phyloP scores from a whole-genome alignment of 768 basidiomycete species.

The Cytidiella melzeri region DNA sequence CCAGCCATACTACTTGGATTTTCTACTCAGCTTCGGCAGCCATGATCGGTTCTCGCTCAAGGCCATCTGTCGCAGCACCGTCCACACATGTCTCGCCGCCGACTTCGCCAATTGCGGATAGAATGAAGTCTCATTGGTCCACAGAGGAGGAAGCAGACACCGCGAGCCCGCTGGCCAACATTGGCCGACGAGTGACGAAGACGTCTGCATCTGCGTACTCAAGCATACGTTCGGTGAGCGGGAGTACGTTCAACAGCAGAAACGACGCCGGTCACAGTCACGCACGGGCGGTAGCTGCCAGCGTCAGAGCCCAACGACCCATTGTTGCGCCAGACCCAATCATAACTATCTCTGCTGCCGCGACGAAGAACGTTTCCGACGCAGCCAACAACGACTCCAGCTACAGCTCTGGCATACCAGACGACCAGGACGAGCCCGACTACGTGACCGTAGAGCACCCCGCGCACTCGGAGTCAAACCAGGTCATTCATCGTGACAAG shows the following conservation, averaged over 20 bases:
- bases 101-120: slow-evolving; percentile 35
- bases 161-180: slow-evolving; percentile 15
- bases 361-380: slow-evolving; percentile 27
- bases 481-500: slow-evolving; percentile 49
- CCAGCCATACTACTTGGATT: neutral
- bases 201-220: slow-evolving; percentile 22
- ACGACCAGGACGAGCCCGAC: slow-evolving; percentile 68
- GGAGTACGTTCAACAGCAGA: slow-evolving; percentile 10
- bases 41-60: neutral
- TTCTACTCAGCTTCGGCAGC: neutral
- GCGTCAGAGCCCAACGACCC: slow-evolving; percentile 16
- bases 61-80: neutral
- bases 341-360: slow-evolving; percentile 41
- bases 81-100: slow-evolving; percentile 22
- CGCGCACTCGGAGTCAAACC: slow-evolving; percentile 21
- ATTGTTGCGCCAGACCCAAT: slow-evolving; percentile 40
- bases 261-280: slow-evolving; percentile 2
- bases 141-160: slow-evolving; percentile 39
- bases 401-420: slow-evolving; percentile 22
- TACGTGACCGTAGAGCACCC: slow-evolving; percentile 51
- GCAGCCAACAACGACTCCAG: slow-evolving; percentile 13
- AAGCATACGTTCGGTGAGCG: slow-evolving; percentile 21
- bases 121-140: slow-evolving; percentile 41
- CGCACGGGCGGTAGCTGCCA: slow-evolving; percentile 5
- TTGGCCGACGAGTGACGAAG: slow-evolving; percentile 19